These are phyloP conservation scores for Cryptococcus sp. DNA, from an alignment of 1,284 basidiomycete genomes.

Conservation along the genomic window DNA sequence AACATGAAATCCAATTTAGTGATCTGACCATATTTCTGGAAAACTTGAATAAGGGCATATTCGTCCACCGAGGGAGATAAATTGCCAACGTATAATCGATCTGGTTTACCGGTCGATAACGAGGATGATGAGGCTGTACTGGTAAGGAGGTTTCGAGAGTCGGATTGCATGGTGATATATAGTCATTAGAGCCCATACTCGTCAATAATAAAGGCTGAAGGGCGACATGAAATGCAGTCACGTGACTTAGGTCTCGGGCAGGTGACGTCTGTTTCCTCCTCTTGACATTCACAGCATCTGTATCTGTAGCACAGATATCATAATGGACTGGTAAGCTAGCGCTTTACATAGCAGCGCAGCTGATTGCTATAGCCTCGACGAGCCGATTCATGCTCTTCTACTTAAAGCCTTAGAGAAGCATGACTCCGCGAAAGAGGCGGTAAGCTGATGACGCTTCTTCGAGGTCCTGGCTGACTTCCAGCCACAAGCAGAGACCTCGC, in stretches of 20 bases:
- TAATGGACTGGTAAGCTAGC: constrained; percentile 34
- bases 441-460: neutral
- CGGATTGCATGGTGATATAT: neutral
- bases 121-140: constrained; percentile 12
- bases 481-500: neutral
- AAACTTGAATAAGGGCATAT: constrained; percentile 83
- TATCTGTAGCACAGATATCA: neutral
- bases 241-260: neutral
- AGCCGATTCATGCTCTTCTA: constrained; percentile 33
- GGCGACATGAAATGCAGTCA: neutral
- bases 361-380: constrained; percentile 36
- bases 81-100: constrained; percentile 83
- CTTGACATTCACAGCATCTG: no score
- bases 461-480: neutral
- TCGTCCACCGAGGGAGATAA: constrained; percentile 84
- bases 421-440: neutral
- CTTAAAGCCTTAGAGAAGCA: neutral
- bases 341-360: neutral
- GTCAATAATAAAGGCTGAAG: no score
- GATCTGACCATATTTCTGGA: constrained; percentile 85
- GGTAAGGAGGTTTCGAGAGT: constrained; percentile 2
- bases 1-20: constrained; percentile 90
- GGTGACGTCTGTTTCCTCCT: neutral
- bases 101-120: constrained; percentile 32
- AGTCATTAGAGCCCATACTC: no score